Evolutionary conservation across 202 grass and related monocot species (phyloP).

Genomic region (Cymbopogon flexuosus): DNA sequence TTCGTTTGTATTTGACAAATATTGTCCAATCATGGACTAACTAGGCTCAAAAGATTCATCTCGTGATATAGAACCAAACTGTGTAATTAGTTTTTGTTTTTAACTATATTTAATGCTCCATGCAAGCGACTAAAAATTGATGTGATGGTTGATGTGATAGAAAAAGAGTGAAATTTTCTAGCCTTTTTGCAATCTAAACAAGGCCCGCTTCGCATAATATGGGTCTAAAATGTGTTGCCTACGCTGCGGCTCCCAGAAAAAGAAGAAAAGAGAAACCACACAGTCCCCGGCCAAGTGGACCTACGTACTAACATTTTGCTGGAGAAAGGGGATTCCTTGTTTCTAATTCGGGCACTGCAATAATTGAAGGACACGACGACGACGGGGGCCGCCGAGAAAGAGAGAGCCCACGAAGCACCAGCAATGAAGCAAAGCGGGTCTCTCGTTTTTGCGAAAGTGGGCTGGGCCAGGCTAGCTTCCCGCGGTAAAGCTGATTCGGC

Average conservation of each 20-base stretch:
- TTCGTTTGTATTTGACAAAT: no score
- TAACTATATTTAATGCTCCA: no score
- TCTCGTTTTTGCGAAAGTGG: slow-evolving; percentile 23
- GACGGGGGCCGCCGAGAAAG: not conserved
- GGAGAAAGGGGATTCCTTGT: slow-evolving; percentile 54
- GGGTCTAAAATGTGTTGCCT: slow-evolving; percentile 22
- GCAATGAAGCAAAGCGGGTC: no score
- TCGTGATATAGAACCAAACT: no score
- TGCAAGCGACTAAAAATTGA: no score
- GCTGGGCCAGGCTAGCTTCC: slow-evolving; percentile 19
- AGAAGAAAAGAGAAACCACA: slow-evolving; percentile 4
- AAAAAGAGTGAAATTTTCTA: no score
- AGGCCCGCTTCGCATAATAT: not conserved
- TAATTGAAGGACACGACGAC: slow-evolving; percentile 32
- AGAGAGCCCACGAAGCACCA: no score
- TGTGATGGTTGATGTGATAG: no score
- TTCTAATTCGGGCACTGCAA: slow-evolving; percentile 63
- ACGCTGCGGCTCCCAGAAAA: not conserved
- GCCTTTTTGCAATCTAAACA: no score
- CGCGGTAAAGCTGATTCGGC: slow-evolving; percentile 20
- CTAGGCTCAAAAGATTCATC: no score
- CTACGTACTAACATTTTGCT: not conserved
- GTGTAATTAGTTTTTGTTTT: no score
- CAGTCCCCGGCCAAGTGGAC: not conserved
- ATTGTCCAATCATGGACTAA: no score